phyloP scores from a whole-genome alignment of 495 filamentous ascomycete genomes.

The Neurospora sp. region DNA sequence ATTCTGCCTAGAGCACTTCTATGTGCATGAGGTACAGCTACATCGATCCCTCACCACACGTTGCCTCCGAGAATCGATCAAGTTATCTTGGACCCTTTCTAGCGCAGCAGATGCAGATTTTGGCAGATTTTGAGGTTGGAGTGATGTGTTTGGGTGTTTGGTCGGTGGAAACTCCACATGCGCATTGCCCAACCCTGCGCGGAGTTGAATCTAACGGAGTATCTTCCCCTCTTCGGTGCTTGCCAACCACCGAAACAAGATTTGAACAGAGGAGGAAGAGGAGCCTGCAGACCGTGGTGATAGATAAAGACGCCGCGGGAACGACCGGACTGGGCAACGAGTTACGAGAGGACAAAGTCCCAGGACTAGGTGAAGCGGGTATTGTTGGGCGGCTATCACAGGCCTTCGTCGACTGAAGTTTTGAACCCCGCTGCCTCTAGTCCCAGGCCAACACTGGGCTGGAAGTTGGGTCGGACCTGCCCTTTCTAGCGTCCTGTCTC shows the following conservation, averaged over 20 bases:
- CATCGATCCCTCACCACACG: not conserved
- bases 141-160: not conserved
- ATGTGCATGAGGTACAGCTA: not conserved
- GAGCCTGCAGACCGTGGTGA: not conserved
- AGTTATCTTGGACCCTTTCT: not conserved
- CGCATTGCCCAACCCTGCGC: not conserved
- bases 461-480: not conserved
- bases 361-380: not conserved
- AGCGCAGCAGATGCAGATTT: not conserved
- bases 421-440: not conserved
- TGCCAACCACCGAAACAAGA: not conserved
- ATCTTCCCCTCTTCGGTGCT: not conserved
- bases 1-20: not conserved
- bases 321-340: not conserved
- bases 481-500: not conserved
- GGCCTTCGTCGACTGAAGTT: not conserved
- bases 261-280: not conserved
- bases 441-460: not conserved
- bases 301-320: not conserved
- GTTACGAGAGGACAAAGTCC: not conserved
- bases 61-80: not conserved
- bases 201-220: not conserved
- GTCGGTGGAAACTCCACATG: not conserved
- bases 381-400: not conserved
- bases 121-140: not conserved